phyloP scores from a whole-genome alignment of 495 filamentous ascomycete species.

The Penicillium odoratum region DNA sequence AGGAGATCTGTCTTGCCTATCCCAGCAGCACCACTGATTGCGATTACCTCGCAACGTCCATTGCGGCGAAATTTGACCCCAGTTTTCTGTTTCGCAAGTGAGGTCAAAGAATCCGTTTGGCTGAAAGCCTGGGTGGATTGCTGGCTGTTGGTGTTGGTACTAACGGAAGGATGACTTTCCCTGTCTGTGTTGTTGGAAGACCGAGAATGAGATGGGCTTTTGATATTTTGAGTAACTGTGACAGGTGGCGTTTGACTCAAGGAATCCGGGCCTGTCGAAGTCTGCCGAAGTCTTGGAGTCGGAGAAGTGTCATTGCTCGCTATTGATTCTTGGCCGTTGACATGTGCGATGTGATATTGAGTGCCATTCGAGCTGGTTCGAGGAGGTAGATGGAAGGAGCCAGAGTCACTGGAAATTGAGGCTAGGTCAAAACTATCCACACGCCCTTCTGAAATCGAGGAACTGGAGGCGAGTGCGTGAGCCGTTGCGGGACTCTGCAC shows the following conservation, averaged over 20 bases:
- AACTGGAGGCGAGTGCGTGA: constrained; percentile 54
- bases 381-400: constrained; percentile 49
- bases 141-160: constrained; percentile 29
- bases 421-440: constrained; percentile 52
- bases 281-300: constrained; percentile 21
- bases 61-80: constrained; percentile 61
- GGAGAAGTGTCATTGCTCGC: constrained; percentile 35
- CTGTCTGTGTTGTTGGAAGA: constrained; percentile 39
- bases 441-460: constrained; percentile 56
- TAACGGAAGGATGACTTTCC: constrained; percentile 32
- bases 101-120: constrained; percentile 33
- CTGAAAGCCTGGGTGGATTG: constrained; percentile 31
- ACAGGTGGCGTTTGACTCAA: constrained; percentile 5
- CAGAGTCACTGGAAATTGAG: constrained; percentile 54
- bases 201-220: constrained; percentile 41
- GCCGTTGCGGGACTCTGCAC: constrained; percentile 38
- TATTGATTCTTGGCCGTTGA: constrained; percentile 39
- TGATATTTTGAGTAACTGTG: constrained; percentile 29
- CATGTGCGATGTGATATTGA: constrained; percentile 30
- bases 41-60: constrained; percentile 74
- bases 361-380: constrained; percentile 39
- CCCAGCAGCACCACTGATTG: constrained; percentile 72
- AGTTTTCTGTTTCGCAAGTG: constrained; percentile 40
- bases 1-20: constrained; percentile 83
- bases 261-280: constrained; percentile 12